Conservation (phyloP, 2,329 filamentous ascomycete species). For the Lachnellula subtilissima region DNA sequence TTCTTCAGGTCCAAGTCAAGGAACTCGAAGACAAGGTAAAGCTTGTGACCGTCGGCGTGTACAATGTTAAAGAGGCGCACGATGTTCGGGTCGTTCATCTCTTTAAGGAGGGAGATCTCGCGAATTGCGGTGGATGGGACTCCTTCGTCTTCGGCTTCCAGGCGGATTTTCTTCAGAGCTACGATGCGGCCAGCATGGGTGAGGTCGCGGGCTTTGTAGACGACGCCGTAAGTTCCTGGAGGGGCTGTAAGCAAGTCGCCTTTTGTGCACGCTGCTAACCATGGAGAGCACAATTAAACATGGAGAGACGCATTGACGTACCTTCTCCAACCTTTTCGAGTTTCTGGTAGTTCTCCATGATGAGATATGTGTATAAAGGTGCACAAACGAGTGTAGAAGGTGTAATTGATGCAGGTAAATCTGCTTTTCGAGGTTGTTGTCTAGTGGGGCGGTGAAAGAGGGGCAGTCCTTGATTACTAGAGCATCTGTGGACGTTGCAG, state of each 20-base stretch:
- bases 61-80: conserved; percentile 87
- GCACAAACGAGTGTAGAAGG: conserved; percentile 26
- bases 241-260: not conserved
- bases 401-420: conserved; percentile 27
- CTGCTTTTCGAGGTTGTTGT: conserved; percentile 17
- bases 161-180: conserved; percentile 89
- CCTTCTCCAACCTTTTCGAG: conserved; percentile 96
- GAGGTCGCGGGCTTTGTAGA: conserved; percentile 90
- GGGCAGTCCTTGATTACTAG: conserved; percentile 24
- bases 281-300: not conserved
- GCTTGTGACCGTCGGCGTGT: conserved; percentile 89
- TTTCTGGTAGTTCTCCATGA: conserved; percentile 95
- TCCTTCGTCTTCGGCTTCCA: conserved; percentile 92
- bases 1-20: conserved; percentile 91
- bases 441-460: conserved; percentile 31
- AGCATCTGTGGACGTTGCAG: conserved; percentile 18
- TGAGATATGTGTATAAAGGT: conserved; percentile 19
- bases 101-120: conserved; percentile 89
- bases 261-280: not conserved
- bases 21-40: conserved; percentile 90
- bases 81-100: conserved; percentile 90
- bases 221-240: conserved; percentile 86
- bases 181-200: conserved; percentile 79
- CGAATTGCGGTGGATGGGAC: conserved; percentile 90
- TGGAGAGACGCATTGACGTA: conserved; percentile 39